Conservation (phyloP, 352 stramenopile species). For the Phytophthora sansomeana region DNA sequence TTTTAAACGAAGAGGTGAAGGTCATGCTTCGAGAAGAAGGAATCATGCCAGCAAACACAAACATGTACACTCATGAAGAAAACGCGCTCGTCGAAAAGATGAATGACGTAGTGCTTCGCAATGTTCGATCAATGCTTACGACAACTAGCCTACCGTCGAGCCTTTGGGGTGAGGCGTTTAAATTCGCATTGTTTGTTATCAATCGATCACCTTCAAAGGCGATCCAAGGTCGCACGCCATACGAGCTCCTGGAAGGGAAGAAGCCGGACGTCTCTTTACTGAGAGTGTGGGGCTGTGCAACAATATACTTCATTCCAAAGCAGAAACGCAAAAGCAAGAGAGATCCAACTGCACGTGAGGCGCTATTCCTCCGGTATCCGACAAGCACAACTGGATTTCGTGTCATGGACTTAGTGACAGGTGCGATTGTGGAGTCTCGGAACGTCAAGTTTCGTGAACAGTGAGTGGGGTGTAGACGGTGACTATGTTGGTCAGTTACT, state of each 20-base stretch:
- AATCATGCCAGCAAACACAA: neutral
- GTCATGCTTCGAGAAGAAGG: neutral
- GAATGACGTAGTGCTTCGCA: neutral
- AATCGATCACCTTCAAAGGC: conserved; percentile 9
- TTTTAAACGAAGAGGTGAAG: conserved; percentile 3
- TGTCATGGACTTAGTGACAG: no score
- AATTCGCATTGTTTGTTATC: conserved; percentile 4
- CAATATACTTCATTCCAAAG: neutral
- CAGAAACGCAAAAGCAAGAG: neutral
- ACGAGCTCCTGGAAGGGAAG: conserved; percentile 5
- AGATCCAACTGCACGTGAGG: no score
- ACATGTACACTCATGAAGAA: conserved; percentile 3
- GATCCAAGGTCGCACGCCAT: conserved; percentile 5
- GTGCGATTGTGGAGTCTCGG: no score
- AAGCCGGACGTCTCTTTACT: neutral
- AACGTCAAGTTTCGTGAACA: no score
- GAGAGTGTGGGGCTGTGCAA: neutral
- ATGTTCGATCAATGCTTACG: conserved; percentile 6
- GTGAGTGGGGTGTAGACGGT: no score
- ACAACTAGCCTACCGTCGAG: neutral
- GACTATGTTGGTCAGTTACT: no score
- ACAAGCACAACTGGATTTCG: no score
- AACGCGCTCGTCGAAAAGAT: neutral
- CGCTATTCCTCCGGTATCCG: no score
- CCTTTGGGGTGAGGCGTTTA: conserved; percentile 8